Percentiles rank a stretch among this genome's conserved stretches.
phyloP scores from a whole-genome alignment of 2,329 filamentous ascomycete species.

The Colletotrichum sp. region DNA sequence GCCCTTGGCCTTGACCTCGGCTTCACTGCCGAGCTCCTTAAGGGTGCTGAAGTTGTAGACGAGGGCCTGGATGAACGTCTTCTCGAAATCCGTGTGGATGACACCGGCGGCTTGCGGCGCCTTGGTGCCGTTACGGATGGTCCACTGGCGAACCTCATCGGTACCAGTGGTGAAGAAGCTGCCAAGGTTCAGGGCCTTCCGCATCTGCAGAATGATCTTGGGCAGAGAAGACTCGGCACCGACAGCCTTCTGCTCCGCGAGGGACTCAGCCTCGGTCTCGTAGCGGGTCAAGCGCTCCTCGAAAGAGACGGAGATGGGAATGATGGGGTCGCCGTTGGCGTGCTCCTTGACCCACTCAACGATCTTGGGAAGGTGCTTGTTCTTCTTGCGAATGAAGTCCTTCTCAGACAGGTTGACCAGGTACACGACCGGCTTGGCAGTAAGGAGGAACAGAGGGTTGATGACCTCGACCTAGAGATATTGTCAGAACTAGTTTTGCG shows the following conservation, averaged over 20 bases:
- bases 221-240: slow-evolving; percentile 88
- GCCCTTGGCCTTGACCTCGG: slow-evolving; percentile 87
- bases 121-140: slow-evolving; percentile 93
- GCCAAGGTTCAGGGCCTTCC: slow-evolving; percentile 85
- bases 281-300: slow-evolving; percentile 90
- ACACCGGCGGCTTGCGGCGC: slow-evolving; percentile 98
- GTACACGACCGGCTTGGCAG: slow-evolving; percentile 96
- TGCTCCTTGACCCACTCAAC: slow-evolving; percentile 95
- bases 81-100: slow-evolving; percentile 98
- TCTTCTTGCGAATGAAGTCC: slow-evolving; percentile 98
- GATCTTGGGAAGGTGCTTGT: slow-evolving; percentile 95
- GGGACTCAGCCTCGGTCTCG: slow-evolving; percentile 76
- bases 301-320: slow-evolving; percentile 90
- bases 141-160: slow-evolving; percentile 99
- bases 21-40: slow-evolving; percentile 88
- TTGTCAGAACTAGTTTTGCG: slow-evolving; percentile 31
- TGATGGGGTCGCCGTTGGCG: slow-evolving; percentile 84
- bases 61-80: slow-evolving; percentile 97
- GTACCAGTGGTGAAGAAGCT: slow-evolving; percentile 97
- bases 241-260: slow-evolving; percentile 87
- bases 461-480: slow-evolving; percentile 85
- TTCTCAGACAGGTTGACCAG: slow-evolving; percentile 96
- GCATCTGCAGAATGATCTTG: slow-evolving; percentile 93
- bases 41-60: slow-evolving; percentile 88
- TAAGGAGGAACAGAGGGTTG: slow-evolving; percentile 93